Evolutionary conservation across 2,329 filamentous ascomycete species (phyloP).

Genomic region (Alternaria angustiovoidea): DNA sequence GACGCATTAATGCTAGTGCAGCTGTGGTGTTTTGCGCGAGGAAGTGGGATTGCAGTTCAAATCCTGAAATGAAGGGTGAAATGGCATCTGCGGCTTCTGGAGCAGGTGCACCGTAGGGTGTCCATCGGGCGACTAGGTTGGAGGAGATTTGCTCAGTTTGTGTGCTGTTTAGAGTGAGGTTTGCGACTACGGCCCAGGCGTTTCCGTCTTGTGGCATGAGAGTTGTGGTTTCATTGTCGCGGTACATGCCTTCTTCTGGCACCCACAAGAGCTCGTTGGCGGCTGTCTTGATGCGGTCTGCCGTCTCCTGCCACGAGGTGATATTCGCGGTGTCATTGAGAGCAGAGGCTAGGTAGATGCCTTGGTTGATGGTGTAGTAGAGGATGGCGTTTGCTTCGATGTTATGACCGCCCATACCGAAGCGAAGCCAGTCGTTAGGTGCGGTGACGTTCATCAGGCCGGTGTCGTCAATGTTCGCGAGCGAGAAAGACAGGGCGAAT

Average conservation of each 20-base stretch:
- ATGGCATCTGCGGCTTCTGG: constrained; percentile 58
- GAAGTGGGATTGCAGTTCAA: constrained; percentile 58
- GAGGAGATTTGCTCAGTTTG: constrained; percentile 45
- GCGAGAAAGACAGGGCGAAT: constrained; percentile 53
- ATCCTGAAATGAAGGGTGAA: constrained; percentile 59
- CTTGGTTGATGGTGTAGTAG: constrained; percentile 62
- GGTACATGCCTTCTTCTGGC: constrained; percentile 58
- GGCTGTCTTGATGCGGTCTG: constrained; percentile 53
- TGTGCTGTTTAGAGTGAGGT: constrained; percentile 43
- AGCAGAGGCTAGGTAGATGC: constrained; percentile 60
- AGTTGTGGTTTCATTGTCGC: constrained; percentile 62
- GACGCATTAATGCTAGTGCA: constrained; percentile 55
- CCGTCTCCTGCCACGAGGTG: constrained; percentile 52
- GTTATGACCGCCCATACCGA: constrained; percentile 61
- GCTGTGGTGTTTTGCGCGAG: constrained; percentile 51
- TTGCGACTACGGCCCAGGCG: constrained; percentile 52
- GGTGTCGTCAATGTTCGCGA: constrained; percentile 53
- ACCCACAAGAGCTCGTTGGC: constrained; percentile 63
- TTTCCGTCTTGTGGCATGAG: constrained; percentile 61
- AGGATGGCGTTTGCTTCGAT: constrained; percentile 58
- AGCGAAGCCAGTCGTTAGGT: constrained; percentile 57
- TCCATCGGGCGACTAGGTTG: constrained; percentile 50
- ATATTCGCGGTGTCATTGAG: constrained; percentile 55
- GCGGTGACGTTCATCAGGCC: constrained; percentile 58
- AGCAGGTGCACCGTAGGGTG: constrained; percentile 57